Evolutionary conservation across 2,329 filamentous ascomycete genomes (phyloP).

Genomic region (Fusarium sambucinum): DNA sequence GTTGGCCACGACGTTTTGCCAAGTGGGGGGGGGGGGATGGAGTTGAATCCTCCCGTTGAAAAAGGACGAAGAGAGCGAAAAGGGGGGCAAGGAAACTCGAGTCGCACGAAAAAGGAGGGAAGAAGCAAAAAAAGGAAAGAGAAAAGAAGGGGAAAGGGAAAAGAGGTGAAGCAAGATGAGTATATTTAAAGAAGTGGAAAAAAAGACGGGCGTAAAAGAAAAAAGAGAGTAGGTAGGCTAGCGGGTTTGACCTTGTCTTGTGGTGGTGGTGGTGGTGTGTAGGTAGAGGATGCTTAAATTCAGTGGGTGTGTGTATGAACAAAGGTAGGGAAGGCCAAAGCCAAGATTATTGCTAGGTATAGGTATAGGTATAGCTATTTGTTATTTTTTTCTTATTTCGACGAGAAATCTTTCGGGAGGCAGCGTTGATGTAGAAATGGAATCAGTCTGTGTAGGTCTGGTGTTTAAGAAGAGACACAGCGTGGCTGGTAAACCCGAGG

Average conservation of each 20-base stretch:
- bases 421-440: background rate
- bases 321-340: constrained; percentile 4
- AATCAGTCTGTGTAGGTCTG: background rate
- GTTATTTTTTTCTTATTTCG: background rate
- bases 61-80: constrained; percentile 16
- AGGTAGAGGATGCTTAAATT: constrained; percentile 15
- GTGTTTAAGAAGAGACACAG: constrained; percentile 12
- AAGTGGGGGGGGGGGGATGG: constrained; percentile 8
- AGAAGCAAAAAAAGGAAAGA: constrained; percentile 5
- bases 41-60: constrained; percentile 17
- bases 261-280: constrained; percentile 32
- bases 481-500: constrained; percentile 17
- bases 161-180: constrained; percentile 23
- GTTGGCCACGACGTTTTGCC: constrained; percentile 25
- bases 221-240: constrained; percentile 17
- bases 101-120: constrained; percentile 15
- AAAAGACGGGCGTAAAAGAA: constrained; percentile 28
- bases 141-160: constrained; percentile 15
- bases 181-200: constrained; percentile 6
- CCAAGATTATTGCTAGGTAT: background rate
- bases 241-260: constrained; percentile 18
- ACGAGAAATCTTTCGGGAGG: background rate
- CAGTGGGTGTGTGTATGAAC: constrained; percentile 17
- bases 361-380: background rate
- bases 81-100: constrained; percentile 10